Conservation (phyloP, 371 early-diverging fungal genomes). For the Apophysomyces ossiformis region DNA sequence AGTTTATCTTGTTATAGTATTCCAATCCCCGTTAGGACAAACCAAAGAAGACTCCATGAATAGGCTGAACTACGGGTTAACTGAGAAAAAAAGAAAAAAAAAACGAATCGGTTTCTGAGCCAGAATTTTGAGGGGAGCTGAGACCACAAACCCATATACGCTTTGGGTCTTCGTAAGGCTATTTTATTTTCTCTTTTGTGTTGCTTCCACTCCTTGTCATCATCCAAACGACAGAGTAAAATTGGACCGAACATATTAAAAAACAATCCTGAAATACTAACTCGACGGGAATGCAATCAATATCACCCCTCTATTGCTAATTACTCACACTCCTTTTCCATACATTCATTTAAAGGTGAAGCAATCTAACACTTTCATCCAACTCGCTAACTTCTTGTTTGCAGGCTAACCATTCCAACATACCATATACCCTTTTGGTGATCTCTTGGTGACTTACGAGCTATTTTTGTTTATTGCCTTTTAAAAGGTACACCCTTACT, state of each 20-base stretch:
- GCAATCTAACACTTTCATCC: conserved; percentile 15
- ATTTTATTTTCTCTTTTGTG: conserved; percentile 1
- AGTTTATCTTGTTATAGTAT: no score
- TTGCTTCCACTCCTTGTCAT: conserved; percentile 15
- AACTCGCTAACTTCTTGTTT: no score
- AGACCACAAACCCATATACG: not conserved
- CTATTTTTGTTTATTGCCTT: no score
- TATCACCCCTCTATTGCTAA: conserved; percentile 5
- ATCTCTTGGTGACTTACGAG: no score
- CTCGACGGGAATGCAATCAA: conserved; percentile 2
- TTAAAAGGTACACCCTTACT: no score
- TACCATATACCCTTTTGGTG: no score
- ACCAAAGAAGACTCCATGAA: no score
- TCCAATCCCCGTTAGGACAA: no score
- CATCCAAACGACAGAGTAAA: not conserved
- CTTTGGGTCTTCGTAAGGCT: conserved; percentile 5
- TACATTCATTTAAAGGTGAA: conserved; percentile 12
- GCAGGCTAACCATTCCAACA: no score
- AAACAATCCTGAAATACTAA: not conserved
- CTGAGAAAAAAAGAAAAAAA: no score
- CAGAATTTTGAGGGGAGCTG: conserved; percentile 15
- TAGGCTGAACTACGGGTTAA: no score
- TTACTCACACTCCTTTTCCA: conserved; percentile 1
- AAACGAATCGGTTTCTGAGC: not conserved
- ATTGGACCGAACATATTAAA: not conserved